A percentile compares a stretch with the other conserved stretches of the same genome.
Evolutionary conservation across 225 moss, liverwort and hornwort genomes (phyloP).

Genomic region (Straminergon stramineum): DNA sequence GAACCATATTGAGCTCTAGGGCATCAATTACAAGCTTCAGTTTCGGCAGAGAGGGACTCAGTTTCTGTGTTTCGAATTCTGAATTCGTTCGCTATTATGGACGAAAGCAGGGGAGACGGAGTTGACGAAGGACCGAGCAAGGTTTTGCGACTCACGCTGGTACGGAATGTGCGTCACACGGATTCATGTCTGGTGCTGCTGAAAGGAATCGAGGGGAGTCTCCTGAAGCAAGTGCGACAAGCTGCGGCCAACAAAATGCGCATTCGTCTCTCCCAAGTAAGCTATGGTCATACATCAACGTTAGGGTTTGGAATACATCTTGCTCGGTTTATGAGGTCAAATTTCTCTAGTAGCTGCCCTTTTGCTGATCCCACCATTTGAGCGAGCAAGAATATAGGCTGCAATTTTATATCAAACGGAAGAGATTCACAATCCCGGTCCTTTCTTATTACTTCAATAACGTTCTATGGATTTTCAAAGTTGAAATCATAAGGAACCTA

Average conservation of each 20-base stretch:
- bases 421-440: neutral
- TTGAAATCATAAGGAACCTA: neutral
- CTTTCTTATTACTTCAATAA: neutral
- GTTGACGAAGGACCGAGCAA: neutral
- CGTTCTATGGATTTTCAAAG: neutral
- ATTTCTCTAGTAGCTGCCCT: no score
- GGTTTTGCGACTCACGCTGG: constrained; percentile 41
- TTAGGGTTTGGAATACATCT: neutral
- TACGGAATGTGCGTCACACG: constrained; percentile 61
- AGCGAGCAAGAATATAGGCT: neutral
- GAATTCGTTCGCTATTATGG: constrained; percentile 8
- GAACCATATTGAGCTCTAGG: neutral
- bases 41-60: neutral
- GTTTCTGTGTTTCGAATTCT: neutral
- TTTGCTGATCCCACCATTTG: neutral
- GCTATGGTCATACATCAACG: neutral
- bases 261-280: constrained; percentile 44
- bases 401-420: neutral
- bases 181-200: constrained; percentile 46
- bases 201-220: constrained; percentile 14
- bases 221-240: constrained; percentile 53
- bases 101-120: neutral
- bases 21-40: neutral
- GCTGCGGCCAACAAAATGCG: constrained; percentile 71
- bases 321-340: neutral